These are phyloP conservation scores for Dendryphion nanum DNA, from an alignment of 2,329 filamentous ascomycete genomes.

Conservation along the genomic window DNA sequence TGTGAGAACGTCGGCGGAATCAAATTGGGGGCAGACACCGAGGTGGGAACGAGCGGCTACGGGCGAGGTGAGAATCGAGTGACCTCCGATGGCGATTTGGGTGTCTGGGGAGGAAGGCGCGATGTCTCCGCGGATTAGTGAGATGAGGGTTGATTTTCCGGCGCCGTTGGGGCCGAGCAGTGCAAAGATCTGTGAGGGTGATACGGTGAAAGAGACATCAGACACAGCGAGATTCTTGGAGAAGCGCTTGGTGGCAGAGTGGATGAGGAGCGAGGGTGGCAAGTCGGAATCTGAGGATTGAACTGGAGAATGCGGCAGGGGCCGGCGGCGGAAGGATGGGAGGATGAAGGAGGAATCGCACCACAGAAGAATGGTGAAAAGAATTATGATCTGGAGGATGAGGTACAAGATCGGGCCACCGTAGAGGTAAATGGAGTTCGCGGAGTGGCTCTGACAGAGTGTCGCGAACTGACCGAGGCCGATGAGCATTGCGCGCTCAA, in stretches of 20 bases:
- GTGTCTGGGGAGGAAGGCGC: constrained; percentile 66
- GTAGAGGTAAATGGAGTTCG: constrained; percentile 68
- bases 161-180: constrained; percentile 81
- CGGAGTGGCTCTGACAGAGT: constrained; percentile 60
- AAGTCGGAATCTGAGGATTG: constrained; percentile 59
- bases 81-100: constrained; percentile 65
- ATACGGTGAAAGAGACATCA: constrained; percentile 64
- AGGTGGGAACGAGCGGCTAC: constrained; percentile 70
- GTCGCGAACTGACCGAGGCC: constrained; percentile 62
- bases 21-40: constrained; percentile 83
- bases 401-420: constrained; percentile 83
- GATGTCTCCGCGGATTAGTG: constrained; percentile 77
- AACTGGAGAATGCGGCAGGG: constrained; percentile 37
- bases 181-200: constrained; percentile 75
- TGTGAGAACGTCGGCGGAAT: constrained; percentile 80
- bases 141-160: constrained; percentile 84
- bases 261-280: constrained; percentile 70
- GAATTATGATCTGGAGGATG: constrained; percentile 65
- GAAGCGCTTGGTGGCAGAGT: constrained; percentile 75
- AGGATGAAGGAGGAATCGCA: constrained; percentile 41
- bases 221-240: constrained; percentile 69
- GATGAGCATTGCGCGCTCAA: constrained; percentile 18
- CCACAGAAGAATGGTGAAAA: constrained; percentile 69
- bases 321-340: constrained; percentile 44
- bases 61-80: constrained; percentile 60